phyloP scores from a whole-genome alignment of 805 yeast species.

The Blastobotrys terrestris region DNA sequence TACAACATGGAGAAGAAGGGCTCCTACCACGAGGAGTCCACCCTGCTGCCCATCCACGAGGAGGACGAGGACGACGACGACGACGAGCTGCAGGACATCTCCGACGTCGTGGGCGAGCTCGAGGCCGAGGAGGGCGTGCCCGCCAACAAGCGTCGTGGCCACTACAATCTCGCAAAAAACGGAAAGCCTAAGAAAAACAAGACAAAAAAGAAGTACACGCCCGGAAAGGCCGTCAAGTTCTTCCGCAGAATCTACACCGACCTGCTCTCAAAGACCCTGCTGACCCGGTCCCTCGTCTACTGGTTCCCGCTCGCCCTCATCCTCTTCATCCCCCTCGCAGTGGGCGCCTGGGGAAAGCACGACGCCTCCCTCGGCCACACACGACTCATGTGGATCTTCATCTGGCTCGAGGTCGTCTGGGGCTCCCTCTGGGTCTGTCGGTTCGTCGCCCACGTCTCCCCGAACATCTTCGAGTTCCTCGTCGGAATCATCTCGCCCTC shows the following conservation, averaged over 20 bases:
- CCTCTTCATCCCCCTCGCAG: conserved; percentile 34
- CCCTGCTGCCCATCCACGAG: conserved; percentile 9
- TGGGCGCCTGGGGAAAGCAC: conserved; percentile 32
- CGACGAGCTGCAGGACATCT: conserved; percentile 11
- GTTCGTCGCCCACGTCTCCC: conserved; percentile 31
- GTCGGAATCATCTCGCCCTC: conserved; percentile 30
- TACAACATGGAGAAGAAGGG: neutral
- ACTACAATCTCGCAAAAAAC: conserved; percentile 7
- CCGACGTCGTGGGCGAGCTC: conserved; percentile 13
- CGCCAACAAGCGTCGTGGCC: conserved; percentile 13
- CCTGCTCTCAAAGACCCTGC: conserved; percentile 18
- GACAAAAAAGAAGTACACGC: neutral
- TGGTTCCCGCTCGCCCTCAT: conserved; percentile 35
- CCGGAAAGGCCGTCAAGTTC: conserved; percentile 8
- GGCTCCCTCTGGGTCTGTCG: conserved; percentile 31
- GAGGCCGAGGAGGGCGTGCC: conserved; percentile 6
- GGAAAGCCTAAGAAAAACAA: conserved; percentile 1
- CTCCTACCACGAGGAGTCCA: neutral
- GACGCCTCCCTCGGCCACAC: conserved; percentile 30
- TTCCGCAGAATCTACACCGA: conserved; percentile 16
- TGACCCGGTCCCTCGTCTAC: conserved; percentile 30
- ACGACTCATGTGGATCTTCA: conserved; percentile 34
- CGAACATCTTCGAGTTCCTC: conserved; percentile 24
- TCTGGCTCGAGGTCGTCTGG: conserved; percentile 38
- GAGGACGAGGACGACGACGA: conserved; percentile 13